Conservation (phyloP, 2,329 filamentous ascomycete species). For the Fusarium sp. region DNA sequence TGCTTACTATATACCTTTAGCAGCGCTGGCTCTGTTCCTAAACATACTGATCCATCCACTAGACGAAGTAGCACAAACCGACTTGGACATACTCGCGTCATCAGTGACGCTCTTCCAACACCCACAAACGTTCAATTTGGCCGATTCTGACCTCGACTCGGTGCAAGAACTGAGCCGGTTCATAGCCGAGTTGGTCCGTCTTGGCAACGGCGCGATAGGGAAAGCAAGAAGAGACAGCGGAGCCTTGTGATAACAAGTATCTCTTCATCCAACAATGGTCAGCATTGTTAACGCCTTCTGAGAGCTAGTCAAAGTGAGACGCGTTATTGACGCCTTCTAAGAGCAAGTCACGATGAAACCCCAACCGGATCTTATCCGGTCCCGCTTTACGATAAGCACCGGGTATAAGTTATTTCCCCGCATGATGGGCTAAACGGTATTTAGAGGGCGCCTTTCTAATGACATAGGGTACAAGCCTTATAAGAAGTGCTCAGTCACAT, state of each 20-base stretch:
- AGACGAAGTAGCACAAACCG: background rate
- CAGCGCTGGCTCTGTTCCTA: background rate
- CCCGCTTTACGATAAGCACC: slow-evolving; percentile 26
- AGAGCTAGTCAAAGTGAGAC: no score
- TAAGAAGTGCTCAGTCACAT: background rate
- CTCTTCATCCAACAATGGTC: background rate
- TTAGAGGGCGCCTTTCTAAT: slow-evolving; percentile 32
- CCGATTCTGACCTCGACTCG: background rate
- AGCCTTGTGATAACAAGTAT: no score
- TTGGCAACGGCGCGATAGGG: background rate
- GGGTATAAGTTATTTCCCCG: slow-evolving; percentile 5
- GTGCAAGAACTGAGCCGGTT: background rate
- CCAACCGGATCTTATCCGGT: background rate
- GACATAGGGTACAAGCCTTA: background rate
- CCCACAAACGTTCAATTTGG: background rate
- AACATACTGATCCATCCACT: background rate
- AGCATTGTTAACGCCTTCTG: no score
- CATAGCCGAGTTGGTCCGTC: background rate
- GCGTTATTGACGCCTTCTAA: no score
- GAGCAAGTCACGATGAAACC: no score
- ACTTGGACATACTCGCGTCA: background rate
- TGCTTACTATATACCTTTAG: background rate
- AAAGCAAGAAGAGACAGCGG: background rate
- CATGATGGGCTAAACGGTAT: background rate
- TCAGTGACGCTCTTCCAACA: background rate